phyloP scores from a whole-genome alignment of 1,139 yeast species.

The Torulaspora pretoriensis region DNA sequence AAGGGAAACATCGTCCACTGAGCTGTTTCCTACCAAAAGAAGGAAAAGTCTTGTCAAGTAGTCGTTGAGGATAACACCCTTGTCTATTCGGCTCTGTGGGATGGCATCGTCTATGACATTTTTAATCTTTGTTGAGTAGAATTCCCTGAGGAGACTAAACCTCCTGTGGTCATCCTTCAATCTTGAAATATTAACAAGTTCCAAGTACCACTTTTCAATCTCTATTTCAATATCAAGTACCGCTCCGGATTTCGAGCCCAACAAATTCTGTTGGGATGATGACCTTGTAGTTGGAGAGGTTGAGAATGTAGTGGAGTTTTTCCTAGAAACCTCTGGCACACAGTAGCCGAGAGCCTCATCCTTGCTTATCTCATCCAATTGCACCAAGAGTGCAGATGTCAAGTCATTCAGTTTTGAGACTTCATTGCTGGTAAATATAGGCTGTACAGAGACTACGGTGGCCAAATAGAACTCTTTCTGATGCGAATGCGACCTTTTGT shows the following conservation, averaged over 20 bases:
- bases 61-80: conserved; percentile 22
- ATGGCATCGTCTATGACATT: conserved; percentile 19
- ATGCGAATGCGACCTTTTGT: conserved; percentile 88
- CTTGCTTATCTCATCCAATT: conserved; percentile 79
- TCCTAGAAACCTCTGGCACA: conserved; percentile 24
- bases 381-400: conserved; percentile 52
- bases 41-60: conserved; percentile 31
- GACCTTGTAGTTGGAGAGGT: conserved; percentile 3
- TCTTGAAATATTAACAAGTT: conserved; percentile 32
- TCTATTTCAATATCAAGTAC: conserved; percentile 27
- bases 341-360: conserved; percentile 47
- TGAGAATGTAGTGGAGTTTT: neutral
- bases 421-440: conserved; percentile 88
- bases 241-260: conserved; percentile 2
- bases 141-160: conserved; percentile 21
- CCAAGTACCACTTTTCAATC: conserved; percentile 36
- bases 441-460: conserved; percentile 93
- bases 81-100: conserved; percentile 20
- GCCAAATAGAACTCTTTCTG: conserved; percentile 87
- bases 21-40: conserved; percentile 28
- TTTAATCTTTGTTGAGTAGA: conserved; percentile 26
- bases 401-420: conserved; percentile 80
- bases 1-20: conserved; percentile 33
- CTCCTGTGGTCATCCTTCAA: conserved; percentile 33
- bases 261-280: conserved; percentile 2